phyloP scores from a whole-genome alignment of 106 monocot genomes.

The Iris macrosiphon region DNA sequence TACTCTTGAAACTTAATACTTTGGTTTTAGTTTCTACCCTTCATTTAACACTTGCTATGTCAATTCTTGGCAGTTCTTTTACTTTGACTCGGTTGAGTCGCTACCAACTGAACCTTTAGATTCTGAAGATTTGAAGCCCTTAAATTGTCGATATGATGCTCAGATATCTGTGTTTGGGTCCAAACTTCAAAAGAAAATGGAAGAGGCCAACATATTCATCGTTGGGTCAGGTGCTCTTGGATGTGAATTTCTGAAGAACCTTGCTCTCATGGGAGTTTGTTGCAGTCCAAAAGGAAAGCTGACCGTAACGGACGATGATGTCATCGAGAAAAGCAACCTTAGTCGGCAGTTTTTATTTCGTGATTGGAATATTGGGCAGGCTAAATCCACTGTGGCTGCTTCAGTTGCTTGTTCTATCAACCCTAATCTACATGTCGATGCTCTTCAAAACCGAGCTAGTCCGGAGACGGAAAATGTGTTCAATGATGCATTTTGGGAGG shows the following conservation, averaged over 20 bases:
- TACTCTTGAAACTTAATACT: too few species aligned
- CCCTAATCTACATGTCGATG: constrained; percentile 57
- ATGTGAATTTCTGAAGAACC: constrained; percentile 90
- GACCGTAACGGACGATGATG: constrained; percentile 90
- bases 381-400: constrained; percentile 88
- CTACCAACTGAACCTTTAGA: constrained; percentile 50
- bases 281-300: constrained; percentile 75
- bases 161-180: constrained; percentile 60
- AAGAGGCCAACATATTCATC: constrained; percentile 76
- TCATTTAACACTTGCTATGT: too few species aligned
- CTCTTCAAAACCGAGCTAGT: constrained; percentile 77
- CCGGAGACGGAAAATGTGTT: constrained; percentile 84
- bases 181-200: constrained; percentile 64
- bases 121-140: constrained; percentile 32
- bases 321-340: constrained; percentile 94
- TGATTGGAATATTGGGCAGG: constrained; percentile 92
- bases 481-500: constrained; percentile 77
- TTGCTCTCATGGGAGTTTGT: constrained; percentile 85
- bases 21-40: too few species aligned
- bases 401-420: constrained; percentile 61
- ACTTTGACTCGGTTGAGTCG: constrained; percentile 64
- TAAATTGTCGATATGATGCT: constrained; percentile 51
- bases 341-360: constrained; percentile 89
- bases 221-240: constrained; percentile 88
- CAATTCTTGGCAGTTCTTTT: constrained; percentile 53